These are phyloP conservation scores for Aureobasidium subglaciale DNA, from an alignment of 2,329 filamentous ascomycete species.

Conservation along the genomic window DNA sequence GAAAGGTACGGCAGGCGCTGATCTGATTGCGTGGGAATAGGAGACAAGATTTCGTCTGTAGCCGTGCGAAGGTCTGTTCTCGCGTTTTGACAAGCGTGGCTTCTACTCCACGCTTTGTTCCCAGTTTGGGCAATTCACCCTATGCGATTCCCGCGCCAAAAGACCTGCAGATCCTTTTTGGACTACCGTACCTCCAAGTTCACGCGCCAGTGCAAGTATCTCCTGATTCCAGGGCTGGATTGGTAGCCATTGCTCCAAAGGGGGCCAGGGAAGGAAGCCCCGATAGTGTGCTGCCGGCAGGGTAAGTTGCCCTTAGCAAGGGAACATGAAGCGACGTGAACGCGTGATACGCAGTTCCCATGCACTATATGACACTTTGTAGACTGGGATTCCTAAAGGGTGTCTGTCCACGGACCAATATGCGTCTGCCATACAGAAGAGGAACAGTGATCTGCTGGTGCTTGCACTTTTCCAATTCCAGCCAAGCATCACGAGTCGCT, in stretches of 20 bases:
- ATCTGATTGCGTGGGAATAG: constrained; percentile 1
- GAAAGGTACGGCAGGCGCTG: neutral
- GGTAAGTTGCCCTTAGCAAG: neutral
- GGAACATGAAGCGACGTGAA: neutral
- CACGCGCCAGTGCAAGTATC: constrained; percentile 1
- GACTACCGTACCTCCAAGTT: neutral
- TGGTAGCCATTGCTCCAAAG: neutral
- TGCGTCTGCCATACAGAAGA: neutral
- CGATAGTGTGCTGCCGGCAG: neutral
- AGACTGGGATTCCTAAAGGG: neutral
- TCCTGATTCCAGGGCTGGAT: neutral
- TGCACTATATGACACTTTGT: neutral
- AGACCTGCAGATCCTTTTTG: neutral
- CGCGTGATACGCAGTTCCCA: neutral
- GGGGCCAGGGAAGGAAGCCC: neutral
- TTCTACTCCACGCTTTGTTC: neutral
- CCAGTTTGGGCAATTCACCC: neutral
- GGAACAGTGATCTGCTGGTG: neutral
- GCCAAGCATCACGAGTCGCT: neutral
- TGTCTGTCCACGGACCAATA: neutral
- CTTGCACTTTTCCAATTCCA: neutral
- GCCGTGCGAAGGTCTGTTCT: neutral
- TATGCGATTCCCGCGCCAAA: neutral
- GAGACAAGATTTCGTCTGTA: neutral
- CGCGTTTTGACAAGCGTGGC: neutral